These are phyloP conservation scores for Lactifluus echinatus DNA, from an alignment of 768 basidiomycete genomes.

Conservation along the genomic window DNA sequence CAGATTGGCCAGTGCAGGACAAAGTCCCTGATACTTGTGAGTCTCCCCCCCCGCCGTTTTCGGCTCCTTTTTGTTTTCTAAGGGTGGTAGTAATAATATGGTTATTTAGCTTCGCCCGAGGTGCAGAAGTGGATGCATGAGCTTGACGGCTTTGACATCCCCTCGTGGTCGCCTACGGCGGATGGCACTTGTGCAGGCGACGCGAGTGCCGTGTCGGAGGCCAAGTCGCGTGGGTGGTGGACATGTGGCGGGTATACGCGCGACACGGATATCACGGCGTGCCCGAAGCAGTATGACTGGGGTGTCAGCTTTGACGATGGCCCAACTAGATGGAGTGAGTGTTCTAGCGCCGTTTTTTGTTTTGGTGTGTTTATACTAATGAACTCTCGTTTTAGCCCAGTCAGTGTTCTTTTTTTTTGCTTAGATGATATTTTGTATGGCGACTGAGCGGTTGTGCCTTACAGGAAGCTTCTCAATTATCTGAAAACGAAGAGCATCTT, in stretches of 20 bases:
- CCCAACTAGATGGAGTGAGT: constrained; percentile 73
- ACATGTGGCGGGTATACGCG: constrained; percentile 73
- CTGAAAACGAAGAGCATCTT: constrained; percentile 51
- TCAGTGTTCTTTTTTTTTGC: constrained; percentile 25
- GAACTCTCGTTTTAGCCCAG: constrained; percentile 35
- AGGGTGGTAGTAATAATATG: not conserved
- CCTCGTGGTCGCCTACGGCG: constrained; percentile 48
- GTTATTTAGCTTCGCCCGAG: constrained; percentile 41
- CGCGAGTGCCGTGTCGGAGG: constrained; percentile 44
- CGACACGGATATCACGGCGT: constrained; percentile 50
- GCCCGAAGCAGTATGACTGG: constrained; percentile 65
- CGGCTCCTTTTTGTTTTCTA: not conserved
- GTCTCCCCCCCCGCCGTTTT: constrained; percentile 17
- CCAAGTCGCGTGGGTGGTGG: constrained; percentile 78
- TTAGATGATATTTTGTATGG: not conserved
- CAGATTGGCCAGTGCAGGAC: constrained; percentile 58
- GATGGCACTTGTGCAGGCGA: constrained; percentile 66
- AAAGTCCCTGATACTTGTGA: constrained; percentile 49
- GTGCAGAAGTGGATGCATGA: constrained; percentile 73
- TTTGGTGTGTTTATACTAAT: not conserved
- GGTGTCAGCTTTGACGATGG: constrained; percentile 87
- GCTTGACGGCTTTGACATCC: constrained; percentile 62
- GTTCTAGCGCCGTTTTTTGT: not conserved
- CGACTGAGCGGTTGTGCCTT: not conserved
- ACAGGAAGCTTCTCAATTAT: constrained; percentile 63